These are phyloP conservation scores for Pelargonium australe DNA, from an alignment of 441 rosid genomes.

Conservation along the genomic window DNA sequence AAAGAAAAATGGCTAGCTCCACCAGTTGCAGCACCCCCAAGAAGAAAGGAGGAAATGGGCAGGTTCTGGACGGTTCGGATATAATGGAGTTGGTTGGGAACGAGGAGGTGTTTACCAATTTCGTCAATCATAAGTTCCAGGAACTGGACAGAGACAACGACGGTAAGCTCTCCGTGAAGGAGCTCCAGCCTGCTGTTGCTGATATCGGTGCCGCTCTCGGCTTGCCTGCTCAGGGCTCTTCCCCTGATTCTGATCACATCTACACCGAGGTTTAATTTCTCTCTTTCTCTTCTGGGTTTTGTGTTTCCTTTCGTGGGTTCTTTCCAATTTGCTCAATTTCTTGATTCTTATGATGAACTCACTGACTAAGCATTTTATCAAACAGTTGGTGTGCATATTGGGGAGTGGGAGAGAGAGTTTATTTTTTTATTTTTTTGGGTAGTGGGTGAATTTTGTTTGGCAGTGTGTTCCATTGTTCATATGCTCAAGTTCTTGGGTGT, in stretches of 20 bases:
- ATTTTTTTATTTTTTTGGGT: too few relatives aligned
- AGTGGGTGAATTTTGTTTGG: background rate
- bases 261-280: constrained; percentile 57
- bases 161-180: constrained; percentile 69
- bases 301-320: background rate
- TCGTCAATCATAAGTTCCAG: constrained; percentile 75
- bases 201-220: constrained; percentile 93
- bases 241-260: constrained; percentile 70
- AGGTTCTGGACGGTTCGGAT: constrained; percentile 79
- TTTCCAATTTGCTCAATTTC: constrained; percentile 2
- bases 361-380: background rate
- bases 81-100: constrained; percentile 88
- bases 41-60: constrained; percentile 29
- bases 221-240: constrained; percentile 73
- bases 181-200: constrained; percentile 84
- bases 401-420: background rate
- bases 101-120: constrained; percentile 59
- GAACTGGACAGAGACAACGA: constrained; percentile 66
- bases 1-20: constrained; percentile 17
- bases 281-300: background rate
- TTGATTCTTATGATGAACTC: background rate
- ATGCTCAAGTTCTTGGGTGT: background rate
- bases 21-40: constrained; percentile 8
- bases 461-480: background rate
- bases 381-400: constrained; percentile 2